Base-by-base conservation (phyloP, 2,329 filamentous ascomycete genomes). In the Penicillium sp. region DNA sequence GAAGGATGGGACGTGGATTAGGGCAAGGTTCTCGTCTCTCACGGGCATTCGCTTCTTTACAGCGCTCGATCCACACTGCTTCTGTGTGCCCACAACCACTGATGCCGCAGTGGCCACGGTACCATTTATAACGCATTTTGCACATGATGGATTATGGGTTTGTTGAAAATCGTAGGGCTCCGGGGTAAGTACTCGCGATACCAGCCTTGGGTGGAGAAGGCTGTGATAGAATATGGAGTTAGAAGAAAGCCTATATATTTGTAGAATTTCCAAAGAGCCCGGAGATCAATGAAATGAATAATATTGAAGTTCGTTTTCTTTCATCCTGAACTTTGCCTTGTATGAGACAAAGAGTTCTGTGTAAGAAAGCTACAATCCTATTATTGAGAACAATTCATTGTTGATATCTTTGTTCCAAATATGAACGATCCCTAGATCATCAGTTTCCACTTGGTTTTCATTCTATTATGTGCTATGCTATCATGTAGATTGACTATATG, bases 51-150 rank as follows among this genome's bases (percentile, higher is more conserved):
- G 54, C 54, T 45, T 15, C 19, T 27, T 46, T 46, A 13, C 54
- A 56, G 49, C 54, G 54, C 35, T 56, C 54, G 19, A 56, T 25
- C 49, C 54, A 46, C 21, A 52, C 49, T 33, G 48, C 54, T 33
- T 56, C 54, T 25, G 49, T 56, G 12, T 56, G 54, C 2, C 48
- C 54, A 33, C 54, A 56, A 3, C 54, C 54, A 33, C 48, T 40
- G 19, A 56, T 51, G 0, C 40, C 48, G 7, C 48, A 45, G 33
- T 56, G 41, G 21, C 54, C 54, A 19, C 54, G 48, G 17, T 56
- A 56, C 54, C 54, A 56, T 33, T 56, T 56, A 25, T 53, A 56
- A 7, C 54, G 54, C 7, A 56, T 6, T 33, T 40, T 52, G 27
- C 54, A 56, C 54, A 56, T 56, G 2, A 6, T 21, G 1, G 29